Conservation (phyloP, 768 basidiomycete species). For the Hysterangium stoloniferum region DNA sequence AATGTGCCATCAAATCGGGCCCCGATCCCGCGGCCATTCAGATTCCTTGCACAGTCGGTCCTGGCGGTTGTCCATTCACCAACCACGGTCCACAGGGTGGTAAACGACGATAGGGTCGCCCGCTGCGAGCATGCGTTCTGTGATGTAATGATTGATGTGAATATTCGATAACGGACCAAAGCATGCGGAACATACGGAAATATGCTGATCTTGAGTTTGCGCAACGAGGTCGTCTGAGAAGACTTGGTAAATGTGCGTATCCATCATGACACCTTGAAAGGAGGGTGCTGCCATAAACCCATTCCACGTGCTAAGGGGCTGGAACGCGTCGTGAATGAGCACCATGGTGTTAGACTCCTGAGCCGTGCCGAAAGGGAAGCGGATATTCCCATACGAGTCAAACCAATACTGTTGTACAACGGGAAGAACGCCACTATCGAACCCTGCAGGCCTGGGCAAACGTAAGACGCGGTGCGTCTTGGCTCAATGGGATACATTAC, state of each 20-base stretch:
- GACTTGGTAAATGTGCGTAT: conserved; percentile 75
- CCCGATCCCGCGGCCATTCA: conserved; percentile 70
- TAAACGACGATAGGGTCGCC: conserved; percentile 40
- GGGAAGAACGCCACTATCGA: conserved; percentile 38
- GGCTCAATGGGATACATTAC: not conserved
- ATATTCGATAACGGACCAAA: not conserved
- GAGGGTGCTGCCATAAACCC: conserved; percentile 48
- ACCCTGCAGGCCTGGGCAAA: conserved; percentile 64
- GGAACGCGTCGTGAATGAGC: conserved; percentile 75
- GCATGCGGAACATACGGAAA: conserved; percentile 5
- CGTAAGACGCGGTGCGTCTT: not conserved
- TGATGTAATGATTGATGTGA: conserved; percentile 7
- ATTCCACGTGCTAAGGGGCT: conserved; percentile 60
- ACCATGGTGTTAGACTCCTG: conserved; percentile 50
- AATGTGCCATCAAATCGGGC: conserved; percentile 57
- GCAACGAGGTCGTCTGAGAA: conserved; percentile 37
- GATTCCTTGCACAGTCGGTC: conserved; percentile 72
- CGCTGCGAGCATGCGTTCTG: conserved; percentile 44
- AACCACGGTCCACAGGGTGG: conserved; percentile 68
- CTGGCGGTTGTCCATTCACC: conserved; percentile 82
- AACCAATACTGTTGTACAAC: conserved; percentile 56
- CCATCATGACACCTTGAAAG: conserved; percentile 64
- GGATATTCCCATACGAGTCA: conserved; percentile 69
- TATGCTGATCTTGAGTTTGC: conserved; percentile 2
- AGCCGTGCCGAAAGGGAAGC: conserved; percentile 45